Conservation (phyloP, 805 yeast species). For the Zygosaccharomyces pseudorouxii region DNA sequence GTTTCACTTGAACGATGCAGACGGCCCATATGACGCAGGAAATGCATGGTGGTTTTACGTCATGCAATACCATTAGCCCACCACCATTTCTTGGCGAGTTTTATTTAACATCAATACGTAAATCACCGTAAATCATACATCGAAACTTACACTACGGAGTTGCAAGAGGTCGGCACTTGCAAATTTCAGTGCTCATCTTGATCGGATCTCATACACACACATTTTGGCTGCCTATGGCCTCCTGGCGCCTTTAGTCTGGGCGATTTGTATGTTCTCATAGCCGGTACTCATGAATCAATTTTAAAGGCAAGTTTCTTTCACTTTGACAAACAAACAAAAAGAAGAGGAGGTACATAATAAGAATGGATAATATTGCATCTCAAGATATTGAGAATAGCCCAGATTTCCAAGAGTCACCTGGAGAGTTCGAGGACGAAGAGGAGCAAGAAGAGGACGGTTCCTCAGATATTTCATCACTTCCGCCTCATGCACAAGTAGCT, state of each 20-base stretch:
- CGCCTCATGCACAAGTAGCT: background rate
- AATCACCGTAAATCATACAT: background rate
- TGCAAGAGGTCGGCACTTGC: background rate
- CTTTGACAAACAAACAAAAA: background rate
- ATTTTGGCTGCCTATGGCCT: no score
- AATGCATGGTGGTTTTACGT: background rate
- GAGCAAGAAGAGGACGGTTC: constrained; percentile 1
- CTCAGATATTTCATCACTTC: background rate
- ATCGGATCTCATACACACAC: no score
- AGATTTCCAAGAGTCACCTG: background rate
- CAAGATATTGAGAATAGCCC: background rate
- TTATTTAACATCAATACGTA: background rate
- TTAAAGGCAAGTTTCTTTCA: background rate
- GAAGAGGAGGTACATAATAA: no score
- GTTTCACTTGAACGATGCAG: no score
- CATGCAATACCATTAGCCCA: background rate
- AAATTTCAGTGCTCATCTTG: no score
- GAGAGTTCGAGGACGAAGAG: constrained; percentile 1
- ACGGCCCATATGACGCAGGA: background rate
- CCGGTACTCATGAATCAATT: background rate
- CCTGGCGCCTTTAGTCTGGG: background rate
- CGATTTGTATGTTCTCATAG: background rate
- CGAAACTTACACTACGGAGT: background rate
- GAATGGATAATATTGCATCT: background rate
- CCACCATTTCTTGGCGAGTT: background rate